phyloP scores from a whole-genome alignment of 2,329 filamentous ascomycete species.

The Akanthomyces lecanii region DNA sequence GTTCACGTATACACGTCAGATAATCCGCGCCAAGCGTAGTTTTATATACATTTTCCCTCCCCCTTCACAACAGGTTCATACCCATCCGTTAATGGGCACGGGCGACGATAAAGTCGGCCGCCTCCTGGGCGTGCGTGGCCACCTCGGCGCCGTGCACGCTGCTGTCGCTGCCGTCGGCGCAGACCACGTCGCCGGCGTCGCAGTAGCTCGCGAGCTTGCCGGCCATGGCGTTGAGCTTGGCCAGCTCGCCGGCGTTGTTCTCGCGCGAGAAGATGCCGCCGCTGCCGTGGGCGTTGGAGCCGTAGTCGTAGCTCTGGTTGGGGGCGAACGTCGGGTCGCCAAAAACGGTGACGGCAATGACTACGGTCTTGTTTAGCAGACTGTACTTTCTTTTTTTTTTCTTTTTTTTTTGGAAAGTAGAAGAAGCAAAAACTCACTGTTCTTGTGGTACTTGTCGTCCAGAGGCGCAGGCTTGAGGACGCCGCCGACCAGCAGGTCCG shows the following conservation, averaged over 20 bases:
- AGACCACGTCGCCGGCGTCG: slow-evolving; percentile 13
- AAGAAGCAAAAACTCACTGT: slow-evolving; percentile 10
- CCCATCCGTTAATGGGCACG: background rate
- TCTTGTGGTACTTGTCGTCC: slow-evolving; percentile 3
- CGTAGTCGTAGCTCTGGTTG: slow-evolving; percentile 17
- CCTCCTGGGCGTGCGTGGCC: slow-evolving; percentile 14
- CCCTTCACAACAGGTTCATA: no score
- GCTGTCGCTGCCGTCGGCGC: slow-evolving; percentile 7
- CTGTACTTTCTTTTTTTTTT: background rate
- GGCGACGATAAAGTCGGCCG: slow-evolving; percentile 18
- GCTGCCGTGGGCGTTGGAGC: slow-evolving; percentile 13
- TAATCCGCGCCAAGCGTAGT: background rate
- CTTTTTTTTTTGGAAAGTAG: background rate
- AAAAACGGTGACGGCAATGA: slow-evolving; percentile 18
- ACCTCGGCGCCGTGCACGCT: slow-evolving; percentile 18
- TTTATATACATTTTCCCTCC: background rate
- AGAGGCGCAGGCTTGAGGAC: slow-evolving; percentile 18
- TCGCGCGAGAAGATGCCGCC: slow-evolving; percentile 15
- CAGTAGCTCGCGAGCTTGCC: slow-evolving; percentile 17
- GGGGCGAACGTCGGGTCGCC: slow-evolving; percentile 18
- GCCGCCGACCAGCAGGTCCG: slow-evolving; percentile 16
- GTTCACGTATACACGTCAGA: background rate
- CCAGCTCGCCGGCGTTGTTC: slow-evolving; percentile 16
- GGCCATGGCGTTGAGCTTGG: slow-evolving; percentile 15
- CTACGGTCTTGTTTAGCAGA: background rate